Base-by-base conservation (phyloP, 495 filamentous ascomycete species). In the Lophiostoma macrostomum region DNA sequence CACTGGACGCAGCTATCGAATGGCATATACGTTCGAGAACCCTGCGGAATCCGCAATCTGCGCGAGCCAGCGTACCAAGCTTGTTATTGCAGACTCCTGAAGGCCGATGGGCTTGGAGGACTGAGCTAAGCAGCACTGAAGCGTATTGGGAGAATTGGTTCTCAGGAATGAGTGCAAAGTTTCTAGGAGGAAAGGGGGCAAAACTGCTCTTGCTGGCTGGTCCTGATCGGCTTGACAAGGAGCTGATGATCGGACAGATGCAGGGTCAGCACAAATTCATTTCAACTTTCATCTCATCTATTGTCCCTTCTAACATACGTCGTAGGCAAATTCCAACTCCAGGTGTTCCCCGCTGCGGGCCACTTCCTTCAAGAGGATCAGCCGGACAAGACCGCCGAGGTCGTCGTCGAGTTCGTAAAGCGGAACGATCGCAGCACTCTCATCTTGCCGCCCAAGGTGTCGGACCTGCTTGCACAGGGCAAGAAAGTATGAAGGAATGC, bases 131-230 rank as follows among this genome's bases (percentile, higher is more conserved):
- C 2, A 77, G 79, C 30, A 96, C 94, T 13, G 83, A 95, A 60
- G 85, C 87, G 13, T 96, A 90, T 66, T 99, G 93, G 93, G 82
- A 90, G 64, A 83, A 80, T 47, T 99, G 93, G 93, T 99, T 97
- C 58, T 70, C 80, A 14, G 90, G 90, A 0, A 74, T 97, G 45
- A 94, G 87, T 61, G 76, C 76, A 45, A 96, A 96, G 69, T 99
- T 99, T 67, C 77, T 99, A 22, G 75, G 78, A 27, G 87, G 84
- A 0, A 78, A 79, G 39, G 93, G 91, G 7, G 93, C 90, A 36
- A 99, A 99, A 70, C 65, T 97, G 52, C 72, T 99, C 22, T 71
- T 99, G 23, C 78, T 99, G 13, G 94, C 93, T 5, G 93, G 93
- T 5, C 97, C 93, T 12, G 93, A 99, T 70, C 76, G 94, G 47